Percentiles rank a stretch among this genome's conserved stretches.
Evolutionary conservation across 352 stramenopile genomes (phyloP).

Genomic region (Pythium phragmiticola): DNA sequence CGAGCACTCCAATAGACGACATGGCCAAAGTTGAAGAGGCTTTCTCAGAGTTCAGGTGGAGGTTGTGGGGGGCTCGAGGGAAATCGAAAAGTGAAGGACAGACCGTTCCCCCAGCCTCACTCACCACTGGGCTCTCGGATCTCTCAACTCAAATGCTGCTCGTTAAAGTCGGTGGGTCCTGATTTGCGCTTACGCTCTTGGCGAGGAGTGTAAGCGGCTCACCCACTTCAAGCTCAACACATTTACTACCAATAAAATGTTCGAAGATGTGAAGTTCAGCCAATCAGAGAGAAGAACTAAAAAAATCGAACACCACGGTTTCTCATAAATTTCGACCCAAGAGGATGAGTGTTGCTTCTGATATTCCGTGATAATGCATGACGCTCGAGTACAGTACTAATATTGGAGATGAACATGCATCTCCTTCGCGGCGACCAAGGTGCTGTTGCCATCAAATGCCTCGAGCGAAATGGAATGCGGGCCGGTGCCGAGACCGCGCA

Average conservation of each 20-base stretch:
- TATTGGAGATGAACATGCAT: not conserved
- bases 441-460: slow-evolving; percentile 17
- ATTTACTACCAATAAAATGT: slow-evolving; percentile 2
- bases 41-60: too few relatives aligned
- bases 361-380: too few relatives aligned
- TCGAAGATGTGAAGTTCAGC: not conserved
- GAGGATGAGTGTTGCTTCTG: too few relatives aligned
- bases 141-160: too few relatives aligned
- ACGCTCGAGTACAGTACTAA: not conserved
- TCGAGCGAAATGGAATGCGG: slow-evolving; percentile 32
- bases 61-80: not conserved
- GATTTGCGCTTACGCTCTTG: too few relatives aligned
- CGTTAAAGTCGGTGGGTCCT: too few relatives aligned
- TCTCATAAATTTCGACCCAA: not conserved
- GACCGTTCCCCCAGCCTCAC: not conserved
- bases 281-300: not conserved
- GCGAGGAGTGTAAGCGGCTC: too few relatives aligned
- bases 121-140: too few relatives aligned
- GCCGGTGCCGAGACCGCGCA: slow-evolving; percentile 37
- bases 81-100: slow-evolving; percentile 6
- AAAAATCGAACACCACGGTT: slow-evolving; percentile 2
- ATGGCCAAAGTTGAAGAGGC: not conserved
- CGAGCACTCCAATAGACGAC: not conserved
- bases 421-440: not conserved
- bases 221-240: too few relatives aligned